These are phyloP conservation scores for Allium fistulosum DNA, from an alignment of 106 monocot species.

Conservation along the genomic window DNA sequence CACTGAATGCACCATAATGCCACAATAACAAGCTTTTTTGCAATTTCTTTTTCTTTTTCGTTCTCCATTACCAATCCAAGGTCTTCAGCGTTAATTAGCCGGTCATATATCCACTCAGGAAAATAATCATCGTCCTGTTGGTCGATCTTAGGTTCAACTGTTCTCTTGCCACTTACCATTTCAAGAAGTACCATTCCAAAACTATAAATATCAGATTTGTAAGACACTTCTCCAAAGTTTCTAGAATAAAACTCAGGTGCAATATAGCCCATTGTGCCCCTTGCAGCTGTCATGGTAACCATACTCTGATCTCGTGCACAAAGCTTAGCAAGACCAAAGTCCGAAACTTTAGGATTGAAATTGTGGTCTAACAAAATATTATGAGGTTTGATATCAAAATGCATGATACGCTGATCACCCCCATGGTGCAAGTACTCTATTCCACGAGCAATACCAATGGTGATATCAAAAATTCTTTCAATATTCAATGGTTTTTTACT, in stretches of 20 bases:
- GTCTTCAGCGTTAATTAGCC: slow-evolving; percentile 1
- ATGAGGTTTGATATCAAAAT: slow-evolving; percentile 52
- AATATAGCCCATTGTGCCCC: slow-evolving; percentile 41
- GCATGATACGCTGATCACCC: slow-evolving; percentile 40
- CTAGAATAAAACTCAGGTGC: slow-evolving; percentile 43
- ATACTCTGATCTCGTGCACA: slow-evolving; percentile 25
- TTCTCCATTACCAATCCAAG: slow-evolving; percentile 1
- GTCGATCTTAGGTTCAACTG: slow-evolving; percentile 16
- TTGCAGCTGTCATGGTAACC: slow-evolving; percentile 24
- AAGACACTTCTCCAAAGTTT: slow-evolving; percentile 35
- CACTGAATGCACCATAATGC: slow-evolving; percentile 49
- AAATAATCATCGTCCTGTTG: slow-evolving; percentile 20
- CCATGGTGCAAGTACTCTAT: slow-evolving; percentile 40
- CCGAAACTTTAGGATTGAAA: slow-evolving; percentile 29
- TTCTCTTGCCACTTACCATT: slow-evolving; percentile 32
- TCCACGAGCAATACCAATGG: slow-evolving; percentile 26
- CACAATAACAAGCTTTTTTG: slow-evolving; percentile 23
- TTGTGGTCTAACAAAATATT: slow-evolving; percentile 33
- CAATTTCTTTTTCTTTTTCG: slow-evolving; percentile 6
- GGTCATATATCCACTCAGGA: slow-evolving; percentile 33
- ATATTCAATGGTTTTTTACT: not conserved
- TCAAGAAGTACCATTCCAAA: slow-evolving; percentile 47
- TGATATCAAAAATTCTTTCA: slow-evolving; percentile 17
- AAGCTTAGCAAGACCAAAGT: slow-evolving; percentile 37
- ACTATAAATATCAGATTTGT: slow-evolving; percentile 48